Percentiles rank a stretch among this genome's conserved stretches.
These are phyloP conservation scores for Centaurea solstitialis DNA, from an alignment of 129 eudicot species.

Conservation along the genomic window DNA sequence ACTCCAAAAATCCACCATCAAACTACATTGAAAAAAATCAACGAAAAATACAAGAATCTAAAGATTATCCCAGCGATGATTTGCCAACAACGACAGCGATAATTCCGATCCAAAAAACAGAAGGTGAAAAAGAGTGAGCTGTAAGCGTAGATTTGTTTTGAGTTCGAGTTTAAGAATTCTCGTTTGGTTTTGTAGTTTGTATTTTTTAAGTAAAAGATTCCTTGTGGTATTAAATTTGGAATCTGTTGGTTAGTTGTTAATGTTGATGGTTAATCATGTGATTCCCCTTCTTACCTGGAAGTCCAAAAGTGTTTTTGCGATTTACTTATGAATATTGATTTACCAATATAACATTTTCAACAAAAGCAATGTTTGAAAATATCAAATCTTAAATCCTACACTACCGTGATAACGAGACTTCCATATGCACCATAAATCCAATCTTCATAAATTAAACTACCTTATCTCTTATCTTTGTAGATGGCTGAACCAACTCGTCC, in stretches of 20 bases:
- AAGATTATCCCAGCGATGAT: slow-evolving; percentile 25
- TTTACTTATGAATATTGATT: no score
- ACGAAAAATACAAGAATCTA: slow-evolving; percentile 16
- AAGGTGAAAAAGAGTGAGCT: background rate
- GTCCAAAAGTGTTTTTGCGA: no score
- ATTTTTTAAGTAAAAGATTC: background rate
- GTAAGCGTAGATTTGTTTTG: background rate
- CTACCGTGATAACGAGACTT: no score
- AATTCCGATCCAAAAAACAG: slow-evolving; percentile 12
- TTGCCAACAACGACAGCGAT: slow-evolving; percentile 20
- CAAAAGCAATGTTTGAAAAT: no score
- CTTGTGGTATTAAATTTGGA: no score
- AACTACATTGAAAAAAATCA: background rate
- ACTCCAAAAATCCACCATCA: background rate
- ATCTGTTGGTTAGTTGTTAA: background rate
- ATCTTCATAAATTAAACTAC: no score
- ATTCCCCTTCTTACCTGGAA: no score
- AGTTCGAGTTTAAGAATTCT: background rate
- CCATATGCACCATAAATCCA: no score
- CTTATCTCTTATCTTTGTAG: no score
- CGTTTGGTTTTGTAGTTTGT: background rate
- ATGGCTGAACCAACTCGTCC: no score
- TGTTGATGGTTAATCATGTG: background rate
- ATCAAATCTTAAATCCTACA: no score
- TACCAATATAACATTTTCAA: no score